phyloP scores from a whole-genome alignment of 176 grass and related monocot species.

The Elaeis guineensis region DNA sequence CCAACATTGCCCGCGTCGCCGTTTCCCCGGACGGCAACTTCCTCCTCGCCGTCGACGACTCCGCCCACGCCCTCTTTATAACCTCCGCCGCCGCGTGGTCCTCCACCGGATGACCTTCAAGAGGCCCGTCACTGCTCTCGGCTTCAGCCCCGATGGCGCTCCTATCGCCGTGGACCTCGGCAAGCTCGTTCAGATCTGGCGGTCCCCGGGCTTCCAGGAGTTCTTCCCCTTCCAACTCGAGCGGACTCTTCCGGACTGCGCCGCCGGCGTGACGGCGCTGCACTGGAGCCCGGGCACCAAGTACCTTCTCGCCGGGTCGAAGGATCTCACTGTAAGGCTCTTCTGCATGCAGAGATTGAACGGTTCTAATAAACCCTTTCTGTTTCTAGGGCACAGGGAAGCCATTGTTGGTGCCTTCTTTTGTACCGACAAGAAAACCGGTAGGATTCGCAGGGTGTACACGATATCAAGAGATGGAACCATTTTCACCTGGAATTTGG shows the following conservation, averaged over 20 bases:
- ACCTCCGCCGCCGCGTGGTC: conserved; percentile 56
- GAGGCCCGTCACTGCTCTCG: conserved; percentile 32
- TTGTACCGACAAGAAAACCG: conserved; percentile 51
- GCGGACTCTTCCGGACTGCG: conserved; percentile 60
- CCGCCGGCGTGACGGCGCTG: conserved; percentile 55
- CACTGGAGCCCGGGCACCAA: conserved; percentile 85
- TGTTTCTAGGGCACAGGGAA: conserved; percentile 80
- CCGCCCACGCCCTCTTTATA: conserved; percentile 47
- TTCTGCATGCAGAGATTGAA: conserved; percentile 43
- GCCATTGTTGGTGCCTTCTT: conserved; percentile 65
- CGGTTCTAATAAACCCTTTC: conserved; percentile 41
- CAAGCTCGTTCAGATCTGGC: conserved; percentile 88
- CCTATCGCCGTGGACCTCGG: conserved; percentile 74
- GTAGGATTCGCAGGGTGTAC: conserved; percentile 44
- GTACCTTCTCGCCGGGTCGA: conserved; percentile 70
- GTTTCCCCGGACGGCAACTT: conserved; percentile 55
- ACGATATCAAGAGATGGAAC: conserved; percentile 79
- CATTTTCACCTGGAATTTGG: conserved; percentile 78
- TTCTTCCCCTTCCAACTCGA: conserved; percentile 93
- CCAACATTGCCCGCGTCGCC: conserved; percentile 58
- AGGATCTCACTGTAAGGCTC: conserved; percentile 71
- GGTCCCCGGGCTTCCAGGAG: conserved; percentile 69
- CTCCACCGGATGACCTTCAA: conserved; percentile 84
- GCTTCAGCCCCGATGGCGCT: conserved; percentile 68
- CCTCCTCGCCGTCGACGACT: conserved; percentile 54